Evolutionary conservation across 148 eudicot genomes (phyloP).

Genomic region (Nepenthes mirabilis): DNA sequence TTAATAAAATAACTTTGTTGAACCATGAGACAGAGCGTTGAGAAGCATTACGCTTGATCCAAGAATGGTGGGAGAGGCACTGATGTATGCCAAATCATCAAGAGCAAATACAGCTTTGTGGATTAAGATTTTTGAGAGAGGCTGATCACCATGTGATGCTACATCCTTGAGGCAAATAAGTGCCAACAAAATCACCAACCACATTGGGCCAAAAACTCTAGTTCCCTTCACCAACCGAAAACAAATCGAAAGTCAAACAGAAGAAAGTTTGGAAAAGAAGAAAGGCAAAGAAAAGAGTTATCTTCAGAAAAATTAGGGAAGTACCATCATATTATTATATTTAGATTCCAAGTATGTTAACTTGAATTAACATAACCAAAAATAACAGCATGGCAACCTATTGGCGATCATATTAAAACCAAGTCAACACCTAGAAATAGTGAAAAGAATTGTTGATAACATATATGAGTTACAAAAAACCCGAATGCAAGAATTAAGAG

Average conservation of each 20-base stretch:
- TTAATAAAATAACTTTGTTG: neutral
- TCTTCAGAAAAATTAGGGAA: too few species aligned
- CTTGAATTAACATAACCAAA: too few species aligned
- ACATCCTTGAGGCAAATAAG: slow-evolving; percentile 23
- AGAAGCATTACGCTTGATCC: slow-evolving; percentile 43
- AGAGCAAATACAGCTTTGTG: slow-evolving; percentile 37
- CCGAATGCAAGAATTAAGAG: neutral
- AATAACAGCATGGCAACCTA: too few species aligned
- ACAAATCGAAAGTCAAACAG: too few species aligned
- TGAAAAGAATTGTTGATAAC: too few species aligned
- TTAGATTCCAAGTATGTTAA: too few species aligned
- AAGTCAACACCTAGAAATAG: too few species aligned
- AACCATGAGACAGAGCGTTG: slow-evolving; percentile 3
- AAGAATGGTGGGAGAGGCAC: slow-evolving; percentile 60
- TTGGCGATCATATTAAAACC: too few species aligned
- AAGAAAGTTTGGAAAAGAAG: too few species aligned
- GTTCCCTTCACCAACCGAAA: too few species aligned
- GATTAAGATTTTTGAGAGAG: slow-evolving; percentile 59
- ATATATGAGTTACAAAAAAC: slow-evolving; percentile 1
- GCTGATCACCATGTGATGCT: slow-evolving; percentile 54
- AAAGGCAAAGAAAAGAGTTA: too few species aligned
- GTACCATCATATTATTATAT: too few species aligned
- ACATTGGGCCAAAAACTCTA: neutral
- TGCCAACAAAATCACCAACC: slow-evolving; percentile 16
- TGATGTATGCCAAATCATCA: slow-evolving; percentile 41